Evolutionary conservation across 73 alveolate genomes (phyloP).

Genomic region (Tetrahymena borealis): DNA sequence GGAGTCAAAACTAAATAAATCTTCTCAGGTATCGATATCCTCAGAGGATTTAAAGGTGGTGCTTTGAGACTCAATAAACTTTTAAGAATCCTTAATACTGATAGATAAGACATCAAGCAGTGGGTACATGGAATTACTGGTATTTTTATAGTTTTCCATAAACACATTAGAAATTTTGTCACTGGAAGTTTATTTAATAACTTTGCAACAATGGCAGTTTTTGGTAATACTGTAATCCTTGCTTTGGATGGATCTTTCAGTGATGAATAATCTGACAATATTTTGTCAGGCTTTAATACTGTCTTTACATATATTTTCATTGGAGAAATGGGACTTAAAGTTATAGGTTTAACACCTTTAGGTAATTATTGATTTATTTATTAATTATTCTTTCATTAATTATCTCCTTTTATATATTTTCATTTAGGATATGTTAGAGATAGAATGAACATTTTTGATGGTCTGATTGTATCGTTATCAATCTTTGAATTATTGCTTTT

Average conservation of each 20-base stretch:
- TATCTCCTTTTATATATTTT: background rate
- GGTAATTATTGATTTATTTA: background rate
- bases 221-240: slow-evolving; percentile 75
- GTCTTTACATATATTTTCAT: slow-evolving; percentile 80
- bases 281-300: slow-evolving; percentile 59
- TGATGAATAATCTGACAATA: slow-evolving; percentile 45
- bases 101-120: background rate
- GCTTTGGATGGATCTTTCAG: slow-evolving; percentile 81
- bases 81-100: background rate
- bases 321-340: slow-evolving; percentile 82
- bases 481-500: slow-evolving; percentile 72
- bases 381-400: too few relatives aligned
- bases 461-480: slow-evolving; percentile 74
- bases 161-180: background rate
- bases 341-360: slow-evolving; percentile 84
- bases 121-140: background rate
- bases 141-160: background rate
- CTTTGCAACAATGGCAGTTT: slow-evolving; percentile 44
- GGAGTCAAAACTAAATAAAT: background rate
- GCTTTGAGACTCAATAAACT: background rate
- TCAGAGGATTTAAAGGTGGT: background rate
- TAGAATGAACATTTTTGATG: slow-evolving; percentile 89
- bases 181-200: background rate
- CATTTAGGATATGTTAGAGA: slow-evolving; percentile 73
- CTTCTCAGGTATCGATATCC: background rate